phyloP scores from a whole-genome alignment of 768 basidiomycete genomes.

The Dentipellis fragilis region DNA sequence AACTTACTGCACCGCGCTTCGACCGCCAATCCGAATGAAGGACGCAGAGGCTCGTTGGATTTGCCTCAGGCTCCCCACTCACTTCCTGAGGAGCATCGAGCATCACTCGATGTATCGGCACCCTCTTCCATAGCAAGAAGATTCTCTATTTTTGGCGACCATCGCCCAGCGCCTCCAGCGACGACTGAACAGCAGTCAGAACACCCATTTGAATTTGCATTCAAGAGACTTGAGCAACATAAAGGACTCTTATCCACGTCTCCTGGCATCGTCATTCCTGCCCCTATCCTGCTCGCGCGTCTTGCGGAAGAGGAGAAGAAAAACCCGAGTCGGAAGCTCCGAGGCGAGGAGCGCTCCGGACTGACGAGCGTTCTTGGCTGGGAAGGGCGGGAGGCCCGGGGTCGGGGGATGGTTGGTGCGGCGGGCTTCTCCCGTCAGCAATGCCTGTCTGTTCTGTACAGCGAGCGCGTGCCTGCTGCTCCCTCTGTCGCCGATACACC shows the following conservation, averaged over 20 bases:
- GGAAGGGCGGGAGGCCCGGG: constrained; percentile 33
- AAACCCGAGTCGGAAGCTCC: constrained; percentile 29
- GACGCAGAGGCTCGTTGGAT: constrained; percentile 32
- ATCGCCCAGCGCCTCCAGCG: background rate
- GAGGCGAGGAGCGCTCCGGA: constrained; percentile 48
- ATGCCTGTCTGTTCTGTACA: constrained; percentile 40
- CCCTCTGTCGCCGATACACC: background rate
- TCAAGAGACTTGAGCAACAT: constrained; percentile 32
- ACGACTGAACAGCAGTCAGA: constrained; percentile 1
- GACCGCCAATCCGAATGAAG: constrained; percentile 17
- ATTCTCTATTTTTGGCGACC: constrained; percentile 13
- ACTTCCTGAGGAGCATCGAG: constrained; percentile 9
- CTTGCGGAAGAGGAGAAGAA: constrained; percentile 42
- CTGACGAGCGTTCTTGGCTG: constrained; percentile 50
- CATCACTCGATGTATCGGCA: constrained; percentile 21
- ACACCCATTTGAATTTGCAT: constrained; percentile 27
- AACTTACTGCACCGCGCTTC: constrained; percentile 19
- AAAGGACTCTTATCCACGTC: constrained; percentile 42
- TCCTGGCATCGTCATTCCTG: constrained; percentile 34
- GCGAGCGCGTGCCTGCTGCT: constrained; percentile 24
- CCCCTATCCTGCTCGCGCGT: constrained; percentile 37
- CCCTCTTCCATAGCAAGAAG: constrained; percentile 7
- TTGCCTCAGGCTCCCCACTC: constrained; percentile 16
- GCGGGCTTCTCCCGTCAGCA: constrained; percentile 51
- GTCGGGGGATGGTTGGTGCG: constrained; percentile 36